Evolutionary conservation across 2,329 filamentous ascomycete species (phyloP), one percentile per base, ranked within the genome.

Genomic region (Aotearoamyces nothofagi): DNA sequence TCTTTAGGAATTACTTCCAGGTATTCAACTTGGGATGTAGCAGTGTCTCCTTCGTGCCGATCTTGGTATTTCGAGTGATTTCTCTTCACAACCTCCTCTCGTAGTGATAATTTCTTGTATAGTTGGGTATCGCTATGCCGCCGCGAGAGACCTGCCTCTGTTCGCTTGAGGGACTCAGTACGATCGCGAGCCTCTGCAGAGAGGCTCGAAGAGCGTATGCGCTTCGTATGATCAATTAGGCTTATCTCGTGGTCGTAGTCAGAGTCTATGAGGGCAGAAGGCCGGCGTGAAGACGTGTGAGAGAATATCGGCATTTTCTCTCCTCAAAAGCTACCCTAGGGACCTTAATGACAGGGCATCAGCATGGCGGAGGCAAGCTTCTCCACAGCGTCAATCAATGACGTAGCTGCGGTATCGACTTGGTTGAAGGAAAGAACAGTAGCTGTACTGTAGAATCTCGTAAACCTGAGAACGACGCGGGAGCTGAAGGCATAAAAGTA

Each of bases 171-270:
- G n/a, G 23, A 20, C n/a, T 28, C 15, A 13, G 22, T 14, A 12
- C 26, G 15, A 5, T 14, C 14, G 12, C 28, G 25, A 9, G 33
- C 34, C 8, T 24, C 13, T 14, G 23, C 26, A 24, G 41, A 42
- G n/a, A 14, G 35, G 17, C 33, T 47, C 13, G 33, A 30, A 29
- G 33, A 30, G 11, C 16, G 30, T 27, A 15, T 24, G 26, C 16
- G 17, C 9, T 27, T 30, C 6, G 44, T 44, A 26, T 39, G 39
- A 49, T 82, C 75, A 39, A 80, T 59, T 20, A 86, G 66, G 39
- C 49, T 55, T 45, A 86, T 84, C 49, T 75, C 72, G 51, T 81
- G 78, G 43, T 78, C 72, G 45, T 75, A 77, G 40, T 77, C 69
- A 47, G 54, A 57, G 38, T 73, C 68, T 48, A 64, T 62, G 33